Percentiles rank a stretch among this genome's conserved stretches.
Evolutionary conservation across 108 stramenopile genomes (phyloP).

Genomic region (Conticribra weissflogii): DNA sequence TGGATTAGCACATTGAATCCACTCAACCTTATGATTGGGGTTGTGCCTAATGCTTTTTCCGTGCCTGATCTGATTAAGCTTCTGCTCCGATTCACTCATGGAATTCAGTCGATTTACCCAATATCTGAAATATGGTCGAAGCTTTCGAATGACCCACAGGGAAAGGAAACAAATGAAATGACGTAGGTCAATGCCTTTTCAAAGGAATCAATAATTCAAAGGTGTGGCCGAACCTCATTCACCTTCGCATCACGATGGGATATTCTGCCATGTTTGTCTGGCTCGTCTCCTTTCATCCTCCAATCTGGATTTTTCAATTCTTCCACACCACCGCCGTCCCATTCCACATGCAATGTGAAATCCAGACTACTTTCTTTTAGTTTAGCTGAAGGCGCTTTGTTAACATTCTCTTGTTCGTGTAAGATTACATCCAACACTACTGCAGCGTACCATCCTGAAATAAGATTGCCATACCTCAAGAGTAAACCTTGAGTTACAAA

Average conservation of each 20-base stretch:
- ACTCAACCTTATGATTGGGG: conserved; percentile 56
- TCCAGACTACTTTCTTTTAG: conserved; percentile 17
- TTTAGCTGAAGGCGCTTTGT: conserved; percentile 11
- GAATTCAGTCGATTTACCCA: conserved; percentile 49
- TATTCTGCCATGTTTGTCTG: conserved; percentile 47
- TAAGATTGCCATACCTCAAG: too few relatives aligned
- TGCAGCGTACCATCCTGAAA: conserved; percentile 40
- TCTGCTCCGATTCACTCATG: conserved; percentile 47
- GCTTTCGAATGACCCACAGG: conserved; percentile 11
- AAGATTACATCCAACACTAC: conserved; percentile 34
- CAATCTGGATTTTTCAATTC: conserved; percentile 45
- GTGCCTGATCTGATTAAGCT: conserved; percentile 31
- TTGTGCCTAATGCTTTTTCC: conserved; percentile 42
- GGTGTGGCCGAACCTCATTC: neutral
- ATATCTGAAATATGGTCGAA: conserved; percentile 47
- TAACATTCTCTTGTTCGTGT: conserved; percentile 21
- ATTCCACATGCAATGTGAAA: conserved; percentile 42
- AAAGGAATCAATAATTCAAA: neutral
- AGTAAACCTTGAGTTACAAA: too few relatives aligned
- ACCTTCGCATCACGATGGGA: conserved; percentile 50
- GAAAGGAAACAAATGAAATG: neutral
- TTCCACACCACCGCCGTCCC: conserved; percentile 46
- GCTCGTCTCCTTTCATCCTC: conserved; percentile 53
- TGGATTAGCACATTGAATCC: conserved; percentile 87
- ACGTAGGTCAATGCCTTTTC: neutral